Percentiles rank a stretch among this genome's conserved stretches.
Conservation (phyloP, 2,329 filamentous ascomycete genomes). For the Xylaria sp. region DNA sequence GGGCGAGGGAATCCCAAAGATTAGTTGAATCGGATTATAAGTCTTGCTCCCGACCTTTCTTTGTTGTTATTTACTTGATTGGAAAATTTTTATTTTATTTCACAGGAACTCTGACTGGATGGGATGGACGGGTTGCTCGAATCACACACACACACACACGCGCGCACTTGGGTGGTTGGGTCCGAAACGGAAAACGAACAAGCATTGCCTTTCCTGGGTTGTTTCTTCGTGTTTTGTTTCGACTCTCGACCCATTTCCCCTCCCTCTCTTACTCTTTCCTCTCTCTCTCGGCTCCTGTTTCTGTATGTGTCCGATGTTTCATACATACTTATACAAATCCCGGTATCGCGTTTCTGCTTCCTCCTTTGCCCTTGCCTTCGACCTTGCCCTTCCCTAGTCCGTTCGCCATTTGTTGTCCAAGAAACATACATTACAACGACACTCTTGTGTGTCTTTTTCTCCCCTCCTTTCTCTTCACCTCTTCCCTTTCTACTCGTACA, state of each 20-base stretch:
- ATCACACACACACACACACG: too few species aligned
- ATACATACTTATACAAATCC: slow-evolving; percentile 30
- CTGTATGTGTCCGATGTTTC: slow-evolving; percentile 24
- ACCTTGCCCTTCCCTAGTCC: slow-evolving; percentile 12
- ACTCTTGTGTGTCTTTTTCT: slow-evolving; percentile 2
- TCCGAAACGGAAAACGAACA: slow-evolving; percentile 25
- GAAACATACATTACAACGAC: slow-evolving; percentile 11
- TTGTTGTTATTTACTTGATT: too few species aligned
- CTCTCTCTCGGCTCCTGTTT: slow-evolving; percentile 12
- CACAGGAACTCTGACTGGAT: slow-evolving; percentile 21
- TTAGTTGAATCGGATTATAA: slow-evolving; percentile 29
- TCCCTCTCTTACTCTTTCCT: too few species aligned
- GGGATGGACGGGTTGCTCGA: slow-evolving; percentile 23
- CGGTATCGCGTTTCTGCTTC: slow-evolving; percentile 20
- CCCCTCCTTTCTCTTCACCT: slow-evolving; percentile 3
- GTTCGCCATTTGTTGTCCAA: slow-evolving; percentile 6
- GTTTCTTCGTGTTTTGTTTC: slow-evolving; percentile 28
- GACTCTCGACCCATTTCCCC: slow-evolving; percentile 21
- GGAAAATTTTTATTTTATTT: too few species aligned
- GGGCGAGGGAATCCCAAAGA: slow-evolving; percentile 25
- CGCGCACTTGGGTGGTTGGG: too few species aligned
- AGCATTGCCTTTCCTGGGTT: slow-evolving; percentile 17
- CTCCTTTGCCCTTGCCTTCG: slow-evolving; percentile 13
- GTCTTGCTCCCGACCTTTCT: slow-evolving; percentile 20
- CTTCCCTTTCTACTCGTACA: slow-evolving; percentile 19